Conservation (phyloP, 2,329 filamentous ascomycete species). For the Pestalotiopsis sp. region DNA sequence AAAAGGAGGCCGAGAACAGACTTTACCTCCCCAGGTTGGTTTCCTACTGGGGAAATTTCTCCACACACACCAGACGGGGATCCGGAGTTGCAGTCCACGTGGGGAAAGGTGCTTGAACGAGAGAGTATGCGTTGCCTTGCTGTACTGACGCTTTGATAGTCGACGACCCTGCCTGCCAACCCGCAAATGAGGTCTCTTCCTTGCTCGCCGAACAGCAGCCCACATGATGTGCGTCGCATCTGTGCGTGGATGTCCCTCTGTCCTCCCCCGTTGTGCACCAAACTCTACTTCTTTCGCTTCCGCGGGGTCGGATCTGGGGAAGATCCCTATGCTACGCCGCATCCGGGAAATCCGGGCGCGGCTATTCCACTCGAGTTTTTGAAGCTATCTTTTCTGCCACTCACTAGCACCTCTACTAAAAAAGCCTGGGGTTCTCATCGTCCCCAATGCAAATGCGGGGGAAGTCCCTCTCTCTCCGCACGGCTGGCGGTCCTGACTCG, state of each 20-base stretch:
- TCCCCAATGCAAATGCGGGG: not conserved
- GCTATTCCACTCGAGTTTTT: not conserved
- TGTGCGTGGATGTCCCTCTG: not conserved
- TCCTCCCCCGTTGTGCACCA: not conserved
- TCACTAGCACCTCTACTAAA: not conserved
- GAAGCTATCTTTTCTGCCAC: not conserved
- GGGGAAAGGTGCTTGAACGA: not conserved
- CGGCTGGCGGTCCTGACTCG: not conserved
- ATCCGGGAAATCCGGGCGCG: constrained; percentile 2
- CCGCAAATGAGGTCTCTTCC: not conserved
- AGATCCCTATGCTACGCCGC: not conserved
- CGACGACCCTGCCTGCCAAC: not conserved
- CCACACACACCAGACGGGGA: not conserved
- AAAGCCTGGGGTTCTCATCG: not conserved
- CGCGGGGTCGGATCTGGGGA: constrained; percentile 8
- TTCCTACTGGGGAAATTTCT: not conserved
- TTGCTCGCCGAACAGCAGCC: not conserved
- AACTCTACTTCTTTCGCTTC: not conserved
- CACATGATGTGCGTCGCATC: not conserved
- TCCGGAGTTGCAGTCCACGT: not conserved
- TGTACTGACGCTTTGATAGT: not conserved
- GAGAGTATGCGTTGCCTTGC: not conserved
- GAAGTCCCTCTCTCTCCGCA: not conserved
- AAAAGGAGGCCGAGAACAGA: constrained; percentile 1
- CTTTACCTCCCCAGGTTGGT: not conserved